Conservation (phyloP, 1,284 basidiomycete genomes). For the Fomes fomentarius region DNA sequence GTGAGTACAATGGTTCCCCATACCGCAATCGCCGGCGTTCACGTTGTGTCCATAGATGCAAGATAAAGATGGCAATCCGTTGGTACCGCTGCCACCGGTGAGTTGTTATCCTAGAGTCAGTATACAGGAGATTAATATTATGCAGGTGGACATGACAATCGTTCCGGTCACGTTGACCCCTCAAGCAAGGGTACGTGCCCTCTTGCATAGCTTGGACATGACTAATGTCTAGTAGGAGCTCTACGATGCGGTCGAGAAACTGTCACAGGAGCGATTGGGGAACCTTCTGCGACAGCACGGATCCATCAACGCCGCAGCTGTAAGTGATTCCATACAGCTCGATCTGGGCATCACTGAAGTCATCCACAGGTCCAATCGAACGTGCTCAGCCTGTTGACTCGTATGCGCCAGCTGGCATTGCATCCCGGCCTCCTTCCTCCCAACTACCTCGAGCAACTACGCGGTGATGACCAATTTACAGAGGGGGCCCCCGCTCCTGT, state of each 20-base stretch:
- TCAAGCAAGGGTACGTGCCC: conserved; percentile 53
- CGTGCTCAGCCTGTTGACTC: conserved; percentile 82
- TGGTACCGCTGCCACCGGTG: conserved; percentile 80
- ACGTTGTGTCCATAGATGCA: conserved; percentile 61
- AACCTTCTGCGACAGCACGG: conserved; percentile 50
- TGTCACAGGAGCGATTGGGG: conserved; percentile 66
- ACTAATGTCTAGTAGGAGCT: conserved; percentile 47
- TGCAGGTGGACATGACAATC: conserved; percentile 71
- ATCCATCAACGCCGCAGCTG: conserved; percentile 43
- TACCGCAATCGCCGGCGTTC: background rate
- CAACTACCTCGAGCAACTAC: conserved; percentile 76
- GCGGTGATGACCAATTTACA: conserved; percentile 37
- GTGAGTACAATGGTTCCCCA: conserved; percentile 34
- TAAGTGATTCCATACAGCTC: conserved; percentile 13
- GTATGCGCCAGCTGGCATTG: conserved; percentile 84
- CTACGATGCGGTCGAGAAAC: conserved; percentile 75
- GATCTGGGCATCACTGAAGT: conserved; percentile 2
- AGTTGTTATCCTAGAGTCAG: conserved; percentile 18
- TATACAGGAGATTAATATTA: background rate
- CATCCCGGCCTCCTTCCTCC: conserved; percentile 80
- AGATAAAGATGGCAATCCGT: conserved; percentile 70
- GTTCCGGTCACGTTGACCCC: conserved; percentile 71
- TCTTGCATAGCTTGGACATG: background rate
- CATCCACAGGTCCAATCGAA: conserved; percentile 63
- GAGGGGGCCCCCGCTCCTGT: conserved; percentile 35